Conservation (phyloP, 176 grass and related monocot genomes). For the Oryza meyeriana region DNA sequence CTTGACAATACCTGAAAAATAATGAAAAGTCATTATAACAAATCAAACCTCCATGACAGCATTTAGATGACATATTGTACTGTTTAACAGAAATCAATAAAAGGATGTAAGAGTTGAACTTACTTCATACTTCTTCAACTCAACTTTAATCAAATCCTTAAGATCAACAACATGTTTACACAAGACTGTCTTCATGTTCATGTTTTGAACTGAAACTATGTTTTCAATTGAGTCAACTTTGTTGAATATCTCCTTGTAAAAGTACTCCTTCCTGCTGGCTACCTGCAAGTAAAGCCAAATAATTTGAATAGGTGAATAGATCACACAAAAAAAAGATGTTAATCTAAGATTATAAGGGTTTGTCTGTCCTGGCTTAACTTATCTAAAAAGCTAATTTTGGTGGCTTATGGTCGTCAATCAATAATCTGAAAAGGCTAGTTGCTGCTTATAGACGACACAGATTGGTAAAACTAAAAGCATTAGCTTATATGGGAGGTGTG, state of each 20-base stretch:
- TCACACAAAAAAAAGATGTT: slow-evolving; percentile 23
- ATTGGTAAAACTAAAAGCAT: background rate
- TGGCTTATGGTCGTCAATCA: background rate
- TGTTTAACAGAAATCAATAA: slow-evolving; percentile 15
- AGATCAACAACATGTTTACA: slow-evolving; percentile 54
- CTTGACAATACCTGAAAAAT: slow-evolving; percentile 47
- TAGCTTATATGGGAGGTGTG: background rate
- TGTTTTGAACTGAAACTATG: slow-evolving; percentile 47
- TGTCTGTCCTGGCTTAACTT: background rate
- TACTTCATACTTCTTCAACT: slow-evolving; percentile 80
- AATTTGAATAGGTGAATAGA: slow-evolving; percentile 17
- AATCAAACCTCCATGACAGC: slow-evolving; percentile 9
- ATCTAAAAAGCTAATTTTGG: slow-evolving; percentile 13
- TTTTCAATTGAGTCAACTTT: slow-evolving; percentile 66
- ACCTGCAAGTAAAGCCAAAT: slow-evolving; percentile 51
- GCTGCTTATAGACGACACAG: background rate
- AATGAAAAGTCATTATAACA: background rate
- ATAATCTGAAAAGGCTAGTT: slow-evolving; percentile 4
- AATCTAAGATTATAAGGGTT: background rate
- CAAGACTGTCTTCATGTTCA: slow-evolving; percentile 60
- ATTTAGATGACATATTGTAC: slow-evolving; percentile 1
- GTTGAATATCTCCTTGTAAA: slow-evolving; percentile 56
- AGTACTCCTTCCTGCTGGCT: slow-evolving; percentile 44
- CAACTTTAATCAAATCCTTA: slow-evolving; percentile 64
- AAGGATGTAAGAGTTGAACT: slow-evolving; percentile 38